These are phyloP conservation scores for Talaromyces piceae DNA, from an alignment of 2,329 filamentous ascomycete genomes.

Conservation along the genomic window DNA sequence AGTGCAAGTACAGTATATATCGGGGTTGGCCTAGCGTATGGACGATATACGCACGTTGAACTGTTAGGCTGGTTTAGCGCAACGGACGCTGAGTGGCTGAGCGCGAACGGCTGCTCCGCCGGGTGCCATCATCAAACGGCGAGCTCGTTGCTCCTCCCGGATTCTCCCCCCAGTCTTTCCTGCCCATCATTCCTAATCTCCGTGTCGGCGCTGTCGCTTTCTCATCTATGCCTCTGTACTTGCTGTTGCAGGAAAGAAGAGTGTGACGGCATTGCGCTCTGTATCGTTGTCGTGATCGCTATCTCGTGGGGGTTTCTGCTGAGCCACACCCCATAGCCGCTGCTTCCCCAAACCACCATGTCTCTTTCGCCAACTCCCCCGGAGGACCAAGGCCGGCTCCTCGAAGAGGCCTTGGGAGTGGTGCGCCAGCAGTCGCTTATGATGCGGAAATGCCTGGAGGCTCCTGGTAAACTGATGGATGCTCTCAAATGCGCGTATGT, in stretches of 20 bases:
- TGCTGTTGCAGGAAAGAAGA: neutral
- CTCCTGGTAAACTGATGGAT: conserved; percentile 98
- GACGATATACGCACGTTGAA: too few species aligned
- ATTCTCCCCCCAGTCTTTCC: conserved; percentile 2
- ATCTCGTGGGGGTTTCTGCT: neutral
- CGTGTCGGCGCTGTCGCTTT: neutral
- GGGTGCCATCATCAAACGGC: conserved; percentile 4
- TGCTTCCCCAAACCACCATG: conserved; percentile 28
- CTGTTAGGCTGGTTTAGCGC: conserved; percentile 6
- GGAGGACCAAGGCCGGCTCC: conserved; percentile 80
- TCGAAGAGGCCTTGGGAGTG: conserved; percentile 93
- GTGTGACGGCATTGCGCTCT: neutral
- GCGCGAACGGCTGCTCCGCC: conserved; percentile 2
- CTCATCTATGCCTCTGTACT: neutral
- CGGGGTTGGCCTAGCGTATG: too few species aligned
- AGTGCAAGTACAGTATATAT: too few species aligned
- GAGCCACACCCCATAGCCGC: neutral
- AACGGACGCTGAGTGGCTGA: conserved; percentile 9
- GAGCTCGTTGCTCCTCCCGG: conserved; percentile 11
- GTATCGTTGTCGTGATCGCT: neutral
- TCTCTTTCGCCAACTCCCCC: conserved; percentile 52
- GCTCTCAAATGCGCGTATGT: conserved; percentile 97
- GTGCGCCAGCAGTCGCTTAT: conserved; percentile 94
- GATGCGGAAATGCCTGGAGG: conserved; percentile 97
- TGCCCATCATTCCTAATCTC: neutral